phyloP scores from a whole-genome alignment of 345 rosid species.

The Garcia nutans region DNA sequence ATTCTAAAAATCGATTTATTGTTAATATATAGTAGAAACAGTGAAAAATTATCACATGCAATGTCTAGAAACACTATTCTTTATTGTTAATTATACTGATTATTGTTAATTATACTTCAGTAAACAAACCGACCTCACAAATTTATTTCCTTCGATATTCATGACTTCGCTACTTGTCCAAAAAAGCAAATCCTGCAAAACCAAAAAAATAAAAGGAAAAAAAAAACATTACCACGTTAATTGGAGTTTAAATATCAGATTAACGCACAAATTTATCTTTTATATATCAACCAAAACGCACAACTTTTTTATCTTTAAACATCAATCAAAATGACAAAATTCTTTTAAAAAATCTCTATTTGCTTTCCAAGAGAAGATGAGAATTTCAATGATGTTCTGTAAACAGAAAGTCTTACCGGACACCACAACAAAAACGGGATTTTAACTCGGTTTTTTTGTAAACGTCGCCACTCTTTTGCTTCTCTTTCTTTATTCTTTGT shows the following conservation, averaged over 20 bases:
- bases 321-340: neutral
- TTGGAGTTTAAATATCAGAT: neutral
- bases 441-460: neutral
- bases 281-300: too few relatives aligned
- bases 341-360: neutral
- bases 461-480: too few relatives aligned
- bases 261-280: too few relatives aligned
- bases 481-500: neutral
- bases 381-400: neutral
- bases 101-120: neutral
- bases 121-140: constrained; percentile 39
- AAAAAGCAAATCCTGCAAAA: neutral
- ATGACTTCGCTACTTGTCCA: constrained; percentile 8
- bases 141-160: constrained; percentile 28
- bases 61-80: too few relatives aligned
- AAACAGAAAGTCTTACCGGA: neutral
- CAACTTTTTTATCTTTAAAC: neutral
- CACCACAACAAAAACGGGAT: neutral
- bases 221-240: neutral
- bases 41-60: too few relatives aligned
- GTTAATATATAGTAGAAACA: neutral
- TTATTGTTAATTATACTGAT: neutral
- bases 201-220: too few relatives aligned
- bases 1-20: too few relatives aligned
- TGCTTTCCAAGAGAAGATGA: neutral